phyloP scores from a whole-genome alignment of 163 green algal genomes.

The Chloroidium sp. region DNA sequence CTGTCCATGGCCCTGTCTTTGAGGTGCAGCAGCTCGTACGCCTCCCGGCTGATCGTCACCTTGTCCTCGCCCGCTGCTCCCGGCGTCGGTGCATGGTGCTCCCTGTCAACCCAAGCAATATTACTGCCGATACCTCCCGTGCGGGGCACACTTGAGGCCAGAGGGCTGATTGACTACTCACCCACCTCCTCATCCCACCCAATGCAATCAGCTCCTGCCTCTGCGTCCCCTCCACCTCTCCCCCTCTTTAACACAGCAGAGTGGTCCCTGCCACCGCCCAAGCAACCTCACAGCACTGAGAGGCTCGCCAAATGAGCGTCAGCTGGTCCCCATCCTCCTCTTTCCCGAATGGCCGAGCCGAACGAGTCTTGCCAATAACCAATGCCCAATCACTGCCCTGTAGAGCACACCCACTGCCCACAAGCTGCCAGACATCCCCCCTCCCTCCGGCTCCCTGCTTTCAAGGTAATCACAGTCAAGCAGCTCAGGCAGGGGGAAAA shows the following conservation, averaged over 20 bases:
- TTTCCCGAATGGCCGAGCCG: too few relatives aligned
- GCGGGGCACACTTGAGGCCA: background rate
- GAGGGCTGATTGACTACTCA: background rate
- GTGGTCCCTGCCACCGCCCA: too few relatives aligned
- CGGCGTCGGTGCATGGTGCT: background rate
- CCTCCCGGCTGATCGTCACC: conserved; percentile 21
- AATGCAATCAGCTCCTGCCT: background rate
- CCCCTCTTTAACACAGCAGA: too few relatives aligned
- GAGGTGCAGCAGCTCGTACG: conserved; percentile 35
- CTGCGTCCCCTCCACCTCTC: too few relatives aligned
- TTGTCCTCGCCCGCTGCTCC: conserved; percentile 5
- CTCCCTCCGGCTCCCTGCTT: too few relatives aligned
- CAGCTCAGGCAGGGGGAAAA: background rate
- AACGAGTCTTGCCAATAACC: too few relatives aligned
- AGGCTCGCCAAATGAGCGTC: too few relatives aligned
- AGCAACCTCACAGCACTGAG: too few relatives aligned
- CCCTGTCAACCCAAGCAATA: background rate
- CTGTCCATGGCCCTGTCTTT: conserved; percentile 43
- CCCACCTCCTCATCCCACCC: background rate
- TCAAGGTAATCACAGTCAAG: too few relatives aligned
- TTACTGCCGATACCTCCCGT: background rate
- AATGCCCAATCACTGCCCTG: background rate
- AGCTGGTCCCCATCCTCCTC: too few relatives aligned
- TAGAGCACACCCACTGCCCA: background rate
- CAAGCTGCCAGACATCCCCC: background rate